Conservation (phyloP, 1,139 yeast species). For the Yamadazyma dendronema region DNA sequence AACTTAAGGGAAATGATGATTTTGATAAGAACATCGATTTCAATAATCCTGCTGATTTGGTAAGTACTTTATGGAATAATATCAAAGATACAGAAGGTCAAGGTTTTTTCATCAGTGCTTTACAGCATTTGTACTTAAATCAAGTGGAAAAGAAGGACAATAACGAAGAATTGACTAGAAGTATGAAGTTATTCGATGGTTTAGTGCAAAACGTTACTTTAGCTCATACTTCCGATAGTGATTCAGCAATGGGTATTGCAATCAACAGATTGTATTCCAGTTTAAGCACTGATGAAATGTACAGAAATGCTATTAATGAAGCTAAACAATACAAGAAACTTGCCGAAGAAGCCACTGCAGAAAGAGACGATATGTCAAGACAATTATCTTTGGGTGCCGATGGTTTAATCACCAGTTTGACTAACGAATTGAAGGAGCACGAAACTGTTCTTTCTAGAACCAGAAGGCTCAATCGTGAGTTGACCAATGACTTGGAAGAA, state of each 20-base stretch:
- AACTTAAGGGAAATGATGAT: constrained; percentile 58
- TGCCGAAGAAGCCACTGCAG: constrained; percentile 82
- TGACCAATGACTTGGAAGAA: constrained; percentile 68
- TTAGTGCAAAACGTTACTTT: constrained; percentile 77
- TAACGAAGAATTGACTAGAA: constrained; percentile 54
- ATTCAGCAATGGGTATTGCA: constrained; percentile 77
- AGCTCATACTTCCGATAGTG: constrained; percentile 63
- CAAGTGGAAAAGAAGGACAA: constrained; percentile 59
- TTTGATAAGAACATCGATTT: constrained; percentile 62
- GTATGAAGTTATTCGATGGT: constrained; percentile 79
- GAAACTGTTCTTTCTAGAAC: constrained; percentile 66
- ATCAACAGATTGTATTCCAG: constrained; percentile 75
- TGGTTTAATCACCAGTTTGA: constrained; percentile 72
- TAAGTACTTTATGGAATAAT: constrained; percentile 66
- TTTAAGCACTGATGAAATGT: constrained; percentile 89
- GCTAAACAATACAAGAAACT: constrained; percentile 62
- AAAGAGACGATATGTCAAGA: constrained; percentile 73
- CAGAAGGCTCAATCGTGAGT: constrained; percentile 62
- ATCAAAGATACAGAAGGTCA: constrained; percentile 73
- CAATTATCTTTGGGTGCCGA: constrained; percentile 81
- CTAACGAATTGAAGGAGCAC: constrained; percentile 71
- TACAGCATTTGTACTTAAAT: constrained; percentile 78
- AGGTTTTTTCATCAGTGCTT: constrained; percentile 68
- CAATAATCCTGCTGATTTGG: constrained; percentile 73
- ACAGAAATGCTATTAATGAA: constrained; percentile 73